Percentiles rank a stretch among this genome's conserved stretches.
These are phyloP conservation scores for Cylindrodendrum hubeiense DNA, from an alignment of 2,329 filamentous ascomycete species.

Conservation along the genomic window DNA sequence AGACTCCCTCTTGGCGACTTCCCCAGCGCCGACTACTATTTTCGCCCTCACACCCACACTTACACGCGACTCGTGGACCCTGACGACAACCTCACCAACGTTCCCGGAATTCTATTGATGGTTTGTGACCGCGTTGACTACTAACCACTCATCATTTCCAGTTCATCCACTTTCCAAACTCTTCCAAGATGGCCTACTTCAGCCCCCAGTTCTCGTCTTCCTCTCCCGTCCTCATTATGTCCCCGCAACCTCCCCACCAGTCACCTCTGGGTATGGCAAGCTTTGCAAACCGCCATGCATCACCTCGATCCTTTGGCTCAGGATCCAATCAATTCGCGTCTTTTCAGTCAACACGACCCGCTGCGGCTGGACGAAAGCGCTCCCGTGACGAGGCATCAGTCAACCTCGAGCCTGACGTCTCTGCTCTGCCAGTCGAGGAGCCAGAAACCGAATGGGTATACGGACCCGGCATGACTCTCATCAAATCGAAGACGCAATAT, in stretches of 20 bases:
- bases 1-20: background rate
- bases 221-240: constrained; percentile 59
- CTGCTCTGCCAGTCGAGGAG: constrained; percentile 58
- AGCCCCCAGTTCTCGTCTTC: constrained; percentile 55
- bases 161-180: constrained; percentile 29
- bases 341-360: constrained; percentile 44
- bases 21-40: background rate
- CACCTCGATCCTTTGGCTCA: constrained; percentile 41
- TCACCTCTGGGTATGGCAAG: constrained; percentile 46
- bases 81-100: constrained; percentile 3
- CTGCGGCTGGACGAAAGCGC: constrained; percentile 74
- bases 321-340: constrained; percentile 35
- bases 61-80: background rate
- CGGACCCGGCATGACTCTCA: constrained; percentile 79
- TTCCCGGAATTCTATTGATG: constrained; percentile 34
- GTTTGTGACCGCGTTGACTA: constrained; percentile 50
- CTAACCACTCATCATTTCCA: constrained; percentile 44
- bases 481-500: constrained; percentile 72
- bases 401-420: constrained; percentile 73
- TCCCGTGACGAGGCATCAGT: constrained; percentile 79
- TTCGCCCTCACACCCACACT: background rate
- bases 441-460: constrained; percentile 76
- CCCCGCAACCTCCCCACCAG: constrained; percentile 51
- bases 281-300: constrained; percentile 42
- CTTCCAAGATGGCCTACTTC: constrained; percentile 58